phyloP scores from a whole-genome alignment of 2,329 filamentous ascomycete species.

The Phoma sp. region DNA sequence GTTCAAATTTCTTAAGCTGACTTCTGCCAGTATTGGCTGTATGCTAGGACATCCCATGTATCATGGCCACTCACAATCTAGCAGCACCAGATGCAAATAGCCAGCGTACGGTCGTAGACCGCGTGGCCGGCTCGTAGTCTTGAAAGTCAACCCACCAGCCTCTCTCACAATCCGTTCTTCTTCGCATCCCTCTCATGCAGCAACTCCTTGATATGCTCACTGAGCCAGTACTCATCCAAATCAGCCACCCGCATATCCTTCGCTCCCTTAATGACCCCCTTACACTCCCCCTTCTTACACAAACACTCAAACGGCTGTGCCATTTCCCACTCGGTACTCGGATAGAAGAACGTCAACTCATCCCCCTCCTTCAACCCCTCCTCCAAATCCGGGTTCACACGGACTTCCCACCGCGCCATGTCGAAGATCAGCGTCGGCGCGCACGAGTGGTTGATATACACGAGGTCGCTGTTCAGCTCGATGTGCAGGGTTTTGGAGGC shows the following conservation, averaged over 20 bases:
- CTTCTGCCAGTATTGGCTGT: no score
- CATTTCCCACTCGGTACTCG: conserved; percentile 77
- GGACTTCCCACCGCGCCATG: conserved; percentile 57
- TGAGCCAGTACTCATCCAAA: conserved; percentile 61
- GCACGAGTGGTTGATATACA: conserved; percentile 65
- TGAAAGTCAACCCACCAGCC: no score
- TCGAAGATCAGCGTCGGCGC: conserved; percentile 61
- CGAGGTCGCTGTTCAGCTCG: conserved; percentile 62
- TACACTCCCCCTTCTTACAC: conserved; percentile 64
- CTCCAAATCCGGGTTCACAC: conserved; percentile 55
- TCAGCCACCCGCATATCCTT: conserved; percentile 62
- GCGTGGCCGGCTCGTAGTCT: no score
- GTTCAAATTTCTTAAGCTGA: no score
- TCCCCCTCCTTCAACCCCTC: conserved; percentile 46
- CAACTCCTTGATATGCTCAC: conserved; percentile 40
- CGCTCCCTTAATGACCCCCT: conserved; percentile 68
- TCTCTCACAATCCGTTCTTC: conserved; percentile 6
- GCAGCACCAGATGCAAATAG: no score
- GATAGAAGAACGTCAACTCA: conserved; percentile 70
- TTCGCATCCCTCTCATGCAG: conserved; percentile 28
- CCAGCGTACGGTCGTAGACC: no score
- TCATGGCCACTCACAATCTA: no score
- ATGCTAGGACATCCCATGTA: no score
- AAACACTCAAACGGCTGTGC: conserved; percentile 72
- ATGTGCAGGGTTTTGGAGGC: conserved; percentile 57